Conservation (phyloP, 2,329 filamentous ascomycete genomes). For the Aspergillus ustus region DNA sequence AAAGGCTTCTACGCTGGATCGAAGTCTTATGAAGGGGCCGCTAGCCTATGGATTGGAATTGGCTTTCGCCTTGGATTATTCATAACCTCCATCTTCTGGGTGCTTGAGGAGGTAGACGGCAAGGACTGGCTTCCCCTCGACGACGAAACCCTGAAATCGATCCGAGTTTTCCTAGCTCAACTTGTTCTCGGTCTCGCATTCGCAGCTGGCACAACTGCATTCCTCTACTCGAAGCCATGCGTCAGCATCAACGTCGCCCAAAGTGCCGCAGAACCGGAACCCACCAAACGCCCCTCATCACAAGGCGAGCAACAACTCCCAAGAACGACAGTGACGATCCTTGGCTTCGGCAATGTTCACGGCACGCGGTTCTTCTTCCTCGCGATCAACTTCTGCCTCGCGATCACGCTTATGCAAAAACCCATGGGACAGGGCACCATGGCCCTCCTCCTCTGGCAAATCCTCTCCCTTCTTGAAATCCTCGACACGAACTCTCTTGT, state of each 20-base stretch:
- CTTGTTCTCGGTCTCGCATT: constrained; percentile 78
- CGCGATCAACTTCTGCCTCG: constrained; percentile 75
- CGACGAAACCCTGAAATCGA: constrained; percentile 68
- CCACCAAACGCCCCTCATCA: constrained; percentile 45
- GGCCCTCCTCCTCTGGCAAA: constrained; percentile 82
- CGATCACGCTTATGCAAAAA: constrained; percentile 81
- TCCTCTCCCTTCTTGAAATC: constrained; percentile 74
- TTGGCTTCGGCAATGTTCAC: constrained; percentile 92
- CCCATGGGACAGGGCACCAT: constrained; percentile 91
- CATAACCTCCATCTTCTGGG: constrained; percentile 82
- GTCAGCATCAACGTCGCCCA: constrained; percentile 69
- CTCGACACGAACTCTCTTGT: constrained; percentile 66
- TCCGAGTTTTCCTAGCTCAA: constrained; percentile 79
- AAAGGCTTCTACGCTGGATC: constrained; percentile 80
- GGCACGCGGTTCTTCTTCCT: constrained; percentile 88
- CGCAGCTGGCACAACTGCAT: constrained; percentile 82
- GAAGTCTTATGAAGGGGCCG: constrained; percentile 84
- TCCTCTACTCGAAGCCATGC: constrained; percentile 82
- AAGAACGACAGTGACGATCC: constrained; percentile 68
- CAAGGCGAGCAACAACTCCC: constrained; percentile 32
- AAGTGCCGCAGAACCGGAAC: constrained; percentile 47
- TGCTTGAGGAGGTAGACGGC: constrained; percentile 79
- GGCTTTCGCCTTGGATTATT: constrained; percentile 77
- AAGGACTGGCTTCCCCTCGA: constrained; percentile 78
- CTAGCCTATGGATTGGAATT: constrained; percentile 80